A percentile compares a stretch with the other conserved stretches of the same genome.
These are phyloP conservation scores for Casaregolazyma suthepensis DNA, from an alignment of 1,139 yeast genomes.

Conservation along the genomic window DNA sequence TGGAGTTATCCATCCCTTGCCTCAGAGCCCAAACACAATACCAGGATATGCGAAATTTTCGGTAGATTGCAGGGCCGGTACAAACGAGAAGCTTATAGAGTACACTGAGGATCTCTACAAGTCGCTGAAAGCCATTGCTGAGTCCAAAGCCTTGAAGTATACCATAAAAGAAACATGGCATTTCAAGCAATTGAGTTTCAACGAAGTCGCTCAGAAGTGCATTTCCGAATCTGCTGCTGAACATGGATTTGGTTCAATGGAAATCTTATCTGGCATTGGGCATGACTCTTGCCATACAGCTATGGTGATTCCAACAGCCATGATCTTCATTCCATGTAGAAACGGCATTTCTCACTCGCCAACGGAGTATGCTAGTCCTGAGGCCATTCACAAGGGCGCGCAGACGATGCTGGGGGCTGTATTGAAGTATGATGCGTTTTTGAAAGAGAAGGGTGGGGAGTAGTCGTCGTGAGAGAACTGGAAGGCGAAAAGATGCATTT, in stretches of 20 bases:
- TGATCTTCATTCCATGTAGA: conserved; percentile 67
- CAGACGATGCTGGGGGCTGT: conserved; percentile 54
- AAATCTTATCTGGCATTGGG: conserved; percentile 64
- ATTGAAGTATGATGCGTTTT: conserved; percentile 44
- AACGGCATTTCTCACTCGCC: conserved; percentile 71
- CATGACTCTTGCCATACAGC: conserved; percentile 64
- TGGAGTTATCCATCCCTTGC: conserved; percentile 51
- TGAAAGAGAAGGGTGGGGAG: conserved; percentile 12
- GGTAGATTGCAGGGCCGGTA: conserved; percentile 46
- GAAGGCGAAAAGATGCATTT: too few relatives aligned
- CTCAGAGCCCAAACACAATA: conserved; percentile 60
- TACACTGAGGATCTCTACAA: conserved; percentile 38
- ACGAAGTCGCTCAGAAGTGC: conserved; percentile 44
- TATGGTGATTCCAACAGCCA: conserved; percentile 56
- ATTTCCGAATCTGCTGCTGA: conserved; percentile 48
- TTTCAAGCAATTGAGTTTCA: conserved; percentile 54
- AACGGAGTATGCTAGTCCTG: conserved; percentile 57
- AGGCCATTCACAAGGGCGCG: conserved; percentile 56
- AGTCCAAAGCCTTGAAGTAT: conserved; percentile 36
- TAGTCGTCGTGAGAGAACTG: too few relatives aligned
- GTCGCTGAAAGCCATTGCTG: conserved; percentile 38
- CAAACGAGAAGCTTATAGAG: conserved; percentile 40
- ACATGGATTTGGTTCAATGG: conserved; percentile 42
- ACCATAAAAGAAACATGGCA: conserved; percentile 37
- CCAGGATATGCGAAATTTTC: conserved; percentile 56